These are phyloP conservation scores for Ceriops tagal DNA, from an alignment of 345 rosid genomes.

Conservation along the genomic window DNA sequence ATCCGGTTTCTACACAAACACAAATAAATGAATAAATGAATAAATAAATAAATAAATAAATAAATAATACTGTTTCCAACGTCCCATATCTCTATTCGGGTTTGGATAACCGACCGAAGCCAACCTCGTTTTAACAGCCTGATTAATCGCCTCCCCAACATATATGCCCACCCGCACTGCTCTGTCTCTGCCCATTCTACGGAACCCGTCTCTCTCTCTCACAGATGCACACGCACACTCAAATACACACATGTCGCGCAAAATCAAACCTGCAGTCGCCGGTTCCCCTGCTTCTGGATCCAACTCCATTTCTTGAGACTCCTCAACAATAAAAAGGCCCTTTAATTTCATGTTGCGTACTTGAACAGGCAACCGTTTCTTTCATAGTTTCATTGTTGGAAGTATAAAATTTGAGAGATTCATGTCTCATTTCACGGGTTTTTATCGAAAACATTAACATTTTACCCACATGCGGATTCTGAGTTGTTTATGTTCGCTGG, in stretches of 20 bases:
- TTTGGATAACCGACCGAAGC: no score
- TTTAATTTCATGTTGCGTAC: no score
- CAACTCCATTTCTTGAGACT: no score
- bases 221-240: no score
- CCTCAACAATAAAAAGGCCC: no score
- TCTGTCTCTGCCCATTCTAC: background rate
- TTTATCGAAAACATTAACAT: background rate
- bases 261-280: background rate
- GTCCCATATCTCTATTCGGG: no score
- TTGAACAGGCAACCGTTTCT: background rate
- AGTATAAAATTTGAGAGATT: background rate
- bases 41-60: no score
- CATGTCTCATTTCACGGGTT: background rate
- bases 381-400: background rate
- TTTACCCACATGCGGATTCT: slow-evolving; percentile 32
- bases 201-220: background rate
- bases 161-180: background rate
- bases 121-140: slow-evolving; percentile 3
- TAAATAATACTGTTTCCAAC: background rate
- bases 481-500: slow-evolving; percentile 24
- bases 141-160: background rate
- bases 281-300: background rate
- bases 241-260: no score
- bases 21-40: no score
- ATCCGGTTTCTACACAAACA: no score